These are phyloP conservation scores for Populus pruinosa DNA, from an alignment of 345 rosid genomes.

Conservation along the genomic window DNA sequence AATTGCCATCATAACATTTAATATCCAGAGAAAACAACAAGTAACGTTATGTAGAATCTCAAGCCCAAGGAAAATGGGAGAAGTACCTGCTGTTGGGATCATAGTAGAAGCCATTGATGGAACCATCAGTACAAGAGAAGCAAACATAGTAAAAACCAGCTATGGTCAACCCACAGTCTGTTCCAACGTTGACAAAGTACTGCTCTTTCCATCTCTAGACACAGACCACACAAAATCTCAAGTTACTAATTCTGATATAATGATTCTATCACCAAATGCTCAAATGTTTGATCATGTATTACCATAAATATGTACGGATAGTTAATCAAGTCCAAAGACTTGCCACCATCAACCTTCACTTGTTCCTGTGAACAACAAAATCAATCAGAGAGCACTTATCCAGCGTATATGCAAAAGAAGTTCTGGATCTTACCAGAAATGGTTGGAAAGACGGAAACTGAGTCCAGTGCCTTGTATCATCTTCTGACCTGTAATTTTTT, in stretches of 20 bases:
- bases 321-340: constrained; percentile 72
- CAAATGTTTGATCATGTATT: constrained; percentile 12
- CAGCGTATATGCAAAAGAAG: not conserved
- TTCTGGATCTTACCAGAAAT: constrained; percentile 47
- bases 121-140: constrained; percentile 90
- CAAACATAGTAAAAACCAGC: constrained; percentile 95
- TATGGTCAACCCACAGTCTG: constrained; percentile 92
- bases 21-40: not conserved
- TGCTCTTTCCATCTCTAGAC: constrained; percentile 94
- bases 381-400: constrained; percentile 11
- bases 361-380: constrained; percentile 43
- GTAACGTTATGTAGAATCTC: not conserved
- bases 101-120: constrained; percentile 84
- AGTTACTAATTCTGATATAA: not conserved
- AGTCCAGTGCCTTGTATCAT: constrained; percentile 87
- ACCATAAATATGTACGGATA: constrained; percentile 82
- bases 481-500: constrained; percentile 58
- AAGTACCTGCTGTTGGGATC: constrained; percentile 87
- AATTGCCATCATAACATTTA: not conserved
- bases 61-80: not conserved
- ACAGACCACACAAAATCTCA: constrained; percentile 13
- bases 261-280: not conserved
- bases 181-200: constrained; percentile 89
- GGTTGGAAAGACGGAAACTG: constrained; percentile 77
- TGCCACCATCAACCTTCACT: constrained; percentile 83